Conservation (phyloP, 495 filamentous ascomycete genomes). For the Filosporella fistucella region DNA sequence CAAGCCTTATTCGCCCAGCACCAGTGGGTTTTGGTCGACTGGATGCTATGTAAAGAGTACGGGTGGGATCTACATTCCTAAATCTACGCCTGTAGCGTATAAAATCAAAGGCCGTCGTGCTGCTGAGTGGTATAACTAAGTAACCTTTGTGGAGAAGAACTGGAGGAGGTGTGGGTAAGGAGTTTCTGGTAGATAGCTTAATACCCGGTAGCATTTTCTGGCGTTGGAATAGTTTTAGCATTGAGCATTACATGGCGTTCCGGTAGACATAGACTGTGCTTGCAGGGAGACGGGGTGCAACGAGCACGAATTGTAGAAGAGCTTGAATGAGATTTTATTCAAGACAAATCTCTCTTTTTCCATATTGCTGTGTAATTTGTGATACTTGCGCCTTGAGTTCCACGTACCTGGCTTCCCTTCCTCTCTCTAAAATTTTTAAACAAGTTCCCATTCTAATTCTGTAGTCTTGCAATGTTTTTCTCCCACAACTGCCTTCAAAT, state of each 20-base stretch:
- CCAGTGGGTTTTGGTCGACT: not conserved
- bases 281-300: not conserved
- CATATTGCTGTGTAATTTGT: too few species aligned
- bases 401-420: too few species aligned
- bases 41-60: not conserved
- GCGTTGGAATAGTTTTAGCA: not conserved
- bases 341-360: not conserved
- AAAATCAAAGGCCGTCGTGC: not conserved
- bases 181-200: too few species aligned
- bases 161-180: too few species aligned
- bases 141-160: not conserved
- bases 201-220: not conserved
- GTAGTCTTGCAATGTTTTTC: too few species aligned
- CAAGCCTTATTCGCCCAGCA: not conserved
- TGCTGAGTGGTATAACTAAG: not conserved
- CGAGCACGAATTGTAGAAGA: not conserved
- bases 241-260: constrained; percentile 1
- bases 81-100: not conserved
- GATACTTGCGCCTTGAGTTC: too few species aligned
- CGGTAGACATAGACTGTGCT: not conserved
- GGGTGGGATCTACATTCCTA: not conserved
- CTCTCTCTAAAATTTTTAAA: too few species aligned
- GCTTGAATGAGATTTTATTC: not conserved
- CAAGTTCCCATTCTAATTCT: too few species aligned
- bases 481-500: too few species aligned